Evolutionary conservation across 2,329 filamentous ascomycete genomes (phyloP).

Genomic region (Pseudogymnoascus sp.): DNA sequence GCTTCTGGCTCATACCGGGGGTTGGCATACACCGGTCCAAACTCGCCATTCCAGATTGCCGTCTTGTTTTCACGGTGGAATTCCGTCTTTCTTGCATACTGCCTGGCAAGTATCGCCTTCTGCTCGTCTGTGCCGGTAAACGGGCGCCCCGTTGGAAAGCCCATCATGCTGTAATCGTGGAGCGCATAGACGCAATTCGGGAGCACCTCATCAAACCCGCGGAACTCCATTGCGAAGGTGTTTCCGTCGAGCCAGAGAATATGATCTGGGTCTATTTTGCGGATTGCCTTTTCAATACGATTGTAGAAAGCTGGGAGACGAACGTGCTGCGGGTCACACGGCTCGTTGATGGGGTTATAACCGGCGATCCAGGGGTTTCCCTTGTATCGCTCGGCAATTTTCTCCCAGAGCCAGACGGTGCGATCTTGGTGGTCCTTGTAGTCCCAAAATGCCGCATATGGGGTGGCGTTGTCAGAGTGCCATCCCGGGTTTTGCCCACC

Average conservation of each 20-base stretch:
- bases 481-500: constrained; percentile 43
- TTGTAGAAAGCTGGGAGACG: constrained; percentile 39
- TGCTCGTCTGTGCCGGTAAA: constrained; percentile 36
- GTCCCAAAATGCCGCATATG: constrained; percentile 41
- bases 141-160: constrained; percentile 33
- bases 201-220: constrained; percentile 33
- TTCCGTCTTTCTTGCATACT: constrained; percentile 39
- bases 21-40: constrained; percentile 33
- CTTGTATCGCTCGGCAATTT: constrained; percentile 37
- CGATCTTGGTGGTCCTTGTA: constrained; percentile 42
- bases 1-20: constrained; percentile 25
- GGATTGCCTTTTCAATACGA: constrained; percentile 37
- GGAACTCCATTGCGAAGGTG: constrained; percentile 38
- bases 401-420: constrained; percentile 40
- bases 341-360: constrained; percentile 45
- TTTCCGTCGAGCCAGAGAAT: constrained; percentile 39
- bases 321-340: constrained; percentile 38
- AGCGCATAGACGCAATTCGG: constrained; percentile 38
- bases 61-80: constrained; percentile 36
- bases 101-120: constrained; percentile 32
- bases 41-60: constrained; percentile 46
- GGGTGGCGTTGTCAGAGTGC: constrained; percentile 40
- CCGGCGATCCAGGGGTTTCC: constrained; percentile 40
- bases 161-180: constrained; percentile 37
- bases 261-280: constrained; percentile 36